Evolutionary conservation across 106 monocot species (phyloP), one percentile per base, ranked within the genome.

Genomic region (Allium sativum): DNA sequence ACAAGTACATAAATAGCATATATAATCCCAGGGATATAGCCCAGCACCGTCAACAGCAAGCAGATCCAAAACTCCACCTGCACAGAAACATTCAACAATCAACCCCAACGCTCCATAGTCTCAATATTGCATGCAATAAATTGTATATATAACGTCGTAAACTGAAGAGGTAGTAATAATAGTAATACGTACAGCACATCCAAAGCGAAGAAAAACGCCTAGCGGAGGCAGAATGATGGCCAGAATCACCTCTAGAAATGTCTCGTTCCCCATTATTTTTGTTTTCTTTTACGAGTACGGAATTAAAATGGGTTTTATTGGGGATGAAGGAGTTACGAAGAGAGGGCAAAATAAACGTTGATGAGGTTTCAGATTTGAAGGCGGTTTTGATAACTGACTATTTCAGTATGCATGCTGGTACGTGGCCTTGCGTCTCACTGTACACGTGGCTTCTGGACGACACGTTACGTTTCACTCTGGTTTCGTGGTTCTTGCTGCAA

Each of bases 21-120:
- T 12, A 84, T 74, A 46, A 84, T 80, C 9, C 84, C 84, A 1
- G 84, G 84, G 42, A 84, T 76, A 61, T 84, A 84, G 1, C 84
- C 84, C 68, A 84, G 56, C 57, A 84, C 4, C 0, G 84, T 84
- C 58, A 84, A 70, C 73, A 84, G 40, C 50, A 84, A 53, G 42
- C 41, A 45, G 12, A 84, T 84, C 84, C 79, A 84, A 55, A 84
- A 84, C 70, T 84, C 80, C 53, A 77, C 73, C 84, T 80, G 75
- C 65, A 72, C 31, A 31, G 5, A 31, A 31, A 31, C 31, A 31
- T 31, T 1, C 31, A 31, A 31, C 31, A 31, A 31, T 31, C 31
- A 0, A 31, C 0, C 2, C 2, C 31, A 31, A 2, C 5, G 31
- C 1, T 31, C 31, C 0, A 2, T 31, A 2, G 1, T 31, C 31